phyloP scores from a whole-genome alignment of 495 filamentous ascomycete genomes.

The Glarea lozoyensis region DNA sequence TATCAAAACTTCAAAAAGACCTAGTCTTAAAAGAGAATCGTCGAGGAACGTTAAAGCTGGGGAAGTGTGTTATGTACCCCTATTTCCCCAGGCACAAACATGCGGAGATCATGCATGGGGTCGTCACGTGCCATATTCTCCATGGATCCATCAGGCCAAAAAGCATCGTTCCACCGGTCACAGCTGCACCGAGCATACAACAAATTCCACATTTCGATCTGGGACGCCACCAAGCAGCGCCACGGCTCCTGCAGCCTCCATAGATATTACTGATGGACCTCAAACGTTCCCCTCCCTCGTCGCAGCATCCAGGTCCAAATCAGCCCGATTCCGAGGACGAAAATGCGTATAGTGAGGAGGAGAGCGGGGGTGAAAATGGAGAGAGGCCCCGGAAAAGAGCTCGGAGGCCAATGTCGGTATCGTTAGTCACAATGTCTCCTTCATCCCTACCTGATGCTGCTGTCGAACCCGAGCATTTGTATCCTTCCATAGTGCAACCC shows the following conservation, averaged over 20 bases:
- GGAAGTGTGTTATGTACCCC: too few relatives aligned
- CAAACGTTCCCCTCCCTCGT: constrained; percentile 14
- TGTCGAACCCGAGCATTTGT: neutral
- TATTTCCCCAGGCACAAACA: too few relatives aligned
- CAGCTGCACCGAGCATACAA: constrained; percentile 14
- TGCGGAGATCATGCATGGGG: too few relatives aligned
- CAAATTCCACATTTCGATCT: constrained; percentile 1
- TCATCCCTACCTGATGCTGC: constrained; percentile 3
- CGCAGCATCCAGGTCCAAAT: constrained; percentile 6
- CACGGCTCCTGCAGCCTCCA: too few relatives aligned
- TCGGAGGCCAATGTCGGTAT: constrained; percentile 22
- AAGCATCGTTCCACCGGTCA: too few relatives aligned
- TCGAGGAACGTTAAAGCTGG: too few relatives aligned
- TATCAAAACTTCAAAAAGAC: too few relatives aligned
- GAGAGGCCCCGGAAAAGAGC: constrained; percentile 22
- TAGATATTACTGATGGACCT: constrained; percentile 21
- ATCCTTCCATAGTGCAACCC: neutral
- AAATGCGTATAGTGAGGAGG: constrained; percentile 16
- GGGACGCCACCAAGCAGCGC: too few relatives aligned
- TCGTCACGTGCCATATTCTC: too few relatives aligned
- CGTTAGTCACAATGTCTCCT: constrained; percentile 22
- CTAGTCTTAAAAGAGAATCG: too few relatives aligned
- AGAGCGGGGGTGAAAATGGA: constrained; percentile 19
- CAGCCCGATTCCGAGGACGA: constrained; percentile 21
- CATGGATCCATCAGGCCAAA: too few relatives aligned